Evolutionary conservation across 1,284 basidiomycete genomes (phyloP).

Genomic region (Irpex sp.): DNA sequence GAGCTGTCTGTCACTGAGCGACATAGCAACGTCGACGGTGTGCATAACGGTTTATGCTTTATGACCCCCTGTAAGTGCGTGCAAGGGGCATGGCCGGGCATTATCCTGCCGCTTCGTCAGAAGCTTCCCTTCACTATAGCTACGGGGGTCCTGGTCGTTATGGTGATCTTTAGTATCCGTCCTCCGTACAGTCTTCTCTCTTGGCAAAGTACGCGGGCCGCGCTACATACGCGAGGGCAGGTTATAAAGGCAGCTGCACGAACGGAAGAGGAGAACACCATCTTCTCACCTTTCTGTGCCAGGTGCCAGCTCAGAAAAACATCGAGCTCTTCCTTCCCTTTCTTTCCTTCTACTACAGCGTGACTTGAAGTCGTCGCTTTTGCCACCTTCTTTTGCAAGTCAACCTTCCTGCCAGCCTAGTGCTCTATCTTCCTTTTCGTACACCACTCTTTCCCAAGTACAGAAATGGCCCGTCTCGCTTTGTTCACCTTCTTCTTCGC

Average conservation of each 20-base stretch:
- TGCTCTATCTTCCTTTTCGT: not conserved
- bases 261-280: not conserved
- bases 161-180: not conserved
- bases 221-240: not conserved
- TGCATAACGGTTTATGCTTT: too few relatives aligned
- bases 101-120: not conserved
- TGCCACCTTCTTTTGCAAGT: not conserved
- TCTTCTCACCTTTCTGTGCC: not conserved
- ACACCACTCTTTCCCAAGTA: not conserved
- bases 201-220: not conserved
- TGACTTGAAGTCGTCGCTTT: slow-evolving; percentile 1
- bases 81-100: too few relatives aligned
- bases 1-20: too few relatives aligned
- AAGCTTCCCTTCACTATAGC: not conserved
- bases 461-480: slow-evolving; percentile 4
- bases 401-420: not conserved
- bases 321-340: not conserved
- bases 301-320: slow-evolving; percentile 2
- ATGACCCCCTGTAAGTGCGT: too few relatives aligned
- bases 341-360: slow-evolving; percentile 1
- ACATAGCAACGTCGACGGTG: too few relatives aligned
- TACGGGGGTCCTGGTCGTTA: not conserved
- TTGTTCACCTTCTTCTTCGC: not conserved
- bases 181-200: not conserved
- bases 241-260: not conserved